phyloP scores from a whole-genome alignment of 768 basidiomycete genomes.

The Pseudohyphozyma bogoriensis region DNA sequence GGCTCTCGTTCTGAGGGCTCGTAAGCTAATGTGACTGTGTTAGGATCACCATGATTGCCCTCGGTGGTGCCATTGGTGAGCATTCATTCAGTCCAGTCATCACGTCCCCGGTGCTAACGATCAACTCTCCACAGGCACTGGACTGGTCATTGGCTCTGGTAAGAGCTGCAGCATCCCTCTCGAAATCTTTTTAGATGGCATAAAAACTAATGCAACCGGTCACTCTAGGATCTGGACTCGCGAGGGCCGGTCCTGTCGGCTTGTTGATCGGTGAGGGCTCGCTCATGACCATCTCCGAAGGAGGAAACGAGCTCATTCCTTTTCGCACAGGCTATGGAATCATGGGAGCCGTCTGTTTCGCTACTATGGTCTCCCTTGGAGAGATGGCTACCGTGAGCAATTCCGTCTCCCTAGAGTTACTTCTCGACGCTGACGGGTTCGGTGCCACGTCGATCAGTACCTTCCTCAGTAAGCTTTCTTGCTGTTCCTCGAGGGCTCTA shows the following conservation, averaged over 20 bases:
- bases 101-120: neutral
- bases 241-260: conserved; percentile 22
- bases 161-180: too few relatives aligned
- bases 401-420: too few relatives aligned
- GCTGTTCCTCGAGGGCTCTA: neutral
- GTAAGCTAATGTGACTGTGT: neutral
- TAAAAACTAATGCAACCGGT: too few relatives aligned
- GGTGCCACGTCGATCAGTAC: neutral
- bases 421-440: neutral
- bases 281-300: neutral
- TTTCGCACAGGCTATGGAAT: neutral
- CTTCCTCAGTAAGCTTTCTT: neutral
- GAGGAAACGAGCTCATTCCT: conserved; percentile 2
- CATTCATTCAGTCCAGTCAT: neutral
- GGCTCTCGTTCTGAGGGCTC: neutral
- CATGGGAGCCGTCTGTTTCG: conserved; percentile 9
- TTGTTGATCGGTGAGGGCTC: conserved; percentile 1
- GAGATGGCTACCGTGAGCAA: conserved; percentile 14
- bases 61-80: neutral
- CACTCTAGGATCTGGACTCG: conserved; percentile 2
- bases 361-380: conserved; percentile 7
- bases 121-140: conserved; percentile 8
- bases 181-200: too few relatives aligned
- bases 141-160: conserved; percentile 18
- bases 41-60: conserved; percentile 6